phyloP scores from a whole-genome alignment of 2,329 filamentous ascomycete genomes.

The Drechslerella stenobrocha region DNA sequence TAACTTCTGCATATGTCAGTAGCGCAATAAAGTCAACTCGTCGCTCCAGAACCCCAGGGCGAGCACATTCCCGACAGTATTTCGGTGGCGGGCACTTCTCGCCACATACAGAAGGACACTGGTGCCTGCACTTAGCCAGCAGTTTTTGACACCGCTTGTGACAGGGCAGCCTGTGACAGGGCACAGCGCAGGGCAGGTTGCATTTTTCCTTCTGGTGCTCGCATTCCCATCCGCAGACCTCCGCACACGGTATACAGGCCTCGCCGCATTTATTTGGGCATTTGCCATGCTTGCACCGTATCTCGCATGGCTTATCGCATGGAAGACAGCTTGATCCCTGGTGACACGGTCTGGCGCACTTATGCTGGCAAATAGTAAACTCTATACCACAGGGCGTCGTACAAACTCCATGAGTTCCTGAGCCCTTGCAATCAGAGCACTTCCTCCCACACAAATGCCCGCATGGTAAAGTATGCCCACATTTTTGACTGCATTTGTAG shows the following conservation, averaged over 20 bases:
- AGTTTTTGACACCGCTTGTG: slow-evolving; percentile 62
- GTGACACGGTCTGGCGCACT: slow-evolving; percentile 63
- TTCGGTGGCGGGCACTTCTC: slow-evolving; percentile 62
- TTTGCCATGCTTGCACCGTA: slow-evolving; percentile 62
- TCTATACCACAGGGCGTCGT: slow-evolving; percentile 59
- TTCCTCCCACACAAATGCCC: slow-evolving; percentile 57
- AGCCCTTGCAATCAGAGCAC: slow-evolving; percentile 61
- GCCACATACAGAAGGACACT: slow-evolving; percentile 68
- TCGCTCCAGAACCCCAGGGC: slow-evolving; percentile 57
- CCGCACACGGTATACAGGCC: slow-evolving; percentile 66
- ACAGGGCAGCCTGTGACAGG: slow-evolving; percentile 70
- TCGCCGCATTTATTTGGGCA: slow-evolving; percentile 64
- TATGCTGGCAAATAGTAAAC: slow-evolving; percentile 63
- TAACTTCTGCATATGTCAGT: slow-evolving; percentile 60
- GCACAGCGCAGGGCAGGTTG: slow-evolving; percentile 64
- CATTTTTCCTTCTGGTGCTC: slow-evolving; percentile 61
- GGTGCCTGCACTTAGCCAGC: slow-evolving; percentile 64
- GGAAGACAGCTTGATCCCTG: slow-evolving; percentile 58
- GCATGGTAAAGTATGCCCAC: slow-evolving; percentile 12
- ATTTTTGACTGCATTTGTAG: slow-evolving; percentile 21
- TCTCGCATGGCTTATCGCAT: slow-evolving; percentile 61
- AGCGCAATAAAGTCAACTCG: slow-evolving; percentile 61
- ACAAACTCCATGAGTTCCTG: slow-evolving; percentile 56
- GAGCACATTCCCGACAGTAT: slow-evolving; percentile 65
- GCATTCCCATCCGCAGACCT: slow-evolving; percentile 63